These are phyloP conservation scores for Lepraria neglecta DNA, from an alignment of 495 filamentous ascomycete genomes.

Conservation along the genomic window DNA sequence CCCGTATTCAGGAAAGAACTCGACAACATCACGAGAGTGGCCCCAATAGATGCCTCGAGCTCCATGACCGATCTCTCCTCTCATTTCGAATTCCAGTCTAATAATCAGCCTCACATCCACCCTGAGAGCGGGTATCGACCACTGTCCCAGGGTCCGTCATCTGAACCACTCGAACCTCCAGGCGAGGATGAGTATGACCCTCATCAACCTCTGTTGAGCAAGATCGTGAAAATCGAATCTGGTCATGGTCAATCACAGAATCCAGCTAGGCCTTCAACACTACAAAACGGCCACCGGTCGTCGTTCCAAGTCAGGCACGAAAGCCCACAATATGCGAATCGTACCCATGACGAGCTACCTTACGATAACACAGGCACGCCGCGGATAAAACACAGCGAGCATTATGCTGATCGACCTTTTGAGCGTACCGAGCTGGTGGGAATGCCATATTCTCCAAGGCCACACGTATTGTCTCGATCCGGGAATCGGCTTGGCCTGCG, in stretches of 20 bases:
- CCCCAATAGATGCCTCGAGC: not conserved
- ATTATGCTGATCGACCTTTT: not conserved
- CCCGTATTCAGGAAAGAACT: constrained; percentile 29
- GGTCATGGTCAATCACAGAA: not conserved
- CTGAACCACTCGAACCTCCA: constrained; percentile 24
- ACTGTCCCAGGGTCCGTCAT: constrained; percentile 10
- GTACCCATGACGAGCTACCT: not conserved
- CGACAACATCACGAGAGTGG: not conserved
- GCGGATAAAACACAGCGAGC: not conserved
- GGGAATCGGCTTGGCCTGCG: not conserved
- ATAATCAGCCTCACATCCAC: constrained; percentile 23
- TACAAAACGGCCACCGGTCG: constrained; percentile 2
- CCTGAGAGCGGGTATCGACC: constrained; percentile 25
- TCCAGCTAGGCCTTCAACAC: not conserved
- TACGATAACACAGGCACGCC: not conserved
- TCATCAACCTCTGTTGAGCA: constrained; percentile 31
- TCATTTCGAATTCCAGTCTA: constrained; percentile 12
- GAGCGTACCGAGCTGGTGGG: not conserved
- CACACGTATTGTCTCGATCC: constrained; percentile 8
- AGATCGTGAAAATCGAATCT: constrained; percentile 9
- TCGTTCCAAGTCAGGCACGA: constrained; percentile 3
- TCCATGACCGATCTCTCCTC: constrained; percentile 7
- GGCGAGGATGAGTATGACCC: constrained; percentile 43
- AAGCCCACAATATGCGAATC: not conserved
- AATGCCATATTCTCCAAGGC: constrained; percentile 3